Conservation (phyloP, 2,329 filamentous ascomycete species). For the Zasmidium cellare region DNA sequence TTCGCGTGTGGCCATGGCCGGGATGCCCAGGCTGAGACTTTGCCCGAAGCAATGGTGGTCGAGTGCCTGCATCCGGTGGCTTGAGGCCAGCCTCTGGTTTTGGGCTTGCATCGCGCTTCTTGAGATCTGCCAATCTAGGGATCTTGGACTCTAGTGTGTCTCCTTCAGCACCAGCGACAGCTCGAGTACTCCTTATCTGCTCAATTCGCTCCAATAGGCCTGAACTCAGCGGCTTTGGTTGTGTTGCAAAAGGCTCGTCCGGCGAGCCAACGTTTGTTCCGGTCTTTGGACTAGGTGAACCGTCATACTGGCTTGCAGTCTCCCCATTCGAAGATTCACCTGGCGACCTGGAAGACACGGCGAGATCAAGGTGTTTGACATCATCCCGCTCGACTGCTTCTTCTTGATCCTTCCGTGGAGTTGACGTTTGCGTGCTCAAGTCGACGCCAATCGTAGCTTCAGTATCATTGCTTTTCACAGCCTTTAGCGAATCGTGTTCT, state of each 20-base stretch:
- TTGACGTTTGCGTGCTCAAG: slow-evolving; percentile 22
- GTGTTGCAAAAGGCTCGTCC: slow-evolving; percentile 31
- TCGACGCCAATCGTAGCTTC: slow-evolving; percentile 15
- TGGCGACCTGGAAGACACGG: slow-evolving; percentile 43
- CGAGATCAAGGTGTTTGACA: slow-evolving; percentile 63
- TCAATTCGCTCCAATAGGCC: slow-evolving; percentile 39
- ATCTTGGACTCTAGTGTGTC: slow-evolving; percentile 36
- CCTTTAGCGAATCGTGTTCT: slow-evolving; percentile 17
- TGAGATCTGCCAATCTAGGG: slow-evolving; percentile 33
- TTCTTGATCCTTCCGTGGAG: slow-evolving; percentile 33
- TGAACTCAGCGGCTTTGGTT: slow-evolving; percentile 37
- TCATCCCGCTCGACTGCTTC: slow-evolving; percentile 50
- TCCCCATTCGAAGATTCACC: slow-evolving; percentile 10
- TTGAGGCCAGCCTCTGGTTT: slow-evolving; percentile 38
- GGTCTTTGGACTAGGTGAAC: slow-evolving; percentile 1
- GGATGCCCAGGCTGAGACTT: slow-evolving; percentile 49
- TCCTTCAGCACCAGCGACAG: slow-evolving; percentile 18
- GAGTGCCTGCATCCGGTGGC: not conserved
- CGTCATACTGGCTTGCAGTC: not conserved
- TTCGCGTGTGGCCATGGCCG: slow-evolving; percentile 28
- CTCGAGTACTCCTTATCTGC: slow-evolving; percentile 36
- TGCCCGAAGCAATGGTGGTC: slow-evolving; percentile 50
- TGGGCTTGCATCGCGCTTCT: slow-evolving; percentile 35
- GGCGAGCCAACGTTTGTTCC: not conserved
- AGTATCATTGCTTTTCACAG: slow-evolving; percentile 17